A percentile compares a stretch with the other conserved stretches of the same genome.
Conservation (phyloP, 2,329 filamentous ascomycete species). For the Coniochaeta hoffmannii region DNA sequence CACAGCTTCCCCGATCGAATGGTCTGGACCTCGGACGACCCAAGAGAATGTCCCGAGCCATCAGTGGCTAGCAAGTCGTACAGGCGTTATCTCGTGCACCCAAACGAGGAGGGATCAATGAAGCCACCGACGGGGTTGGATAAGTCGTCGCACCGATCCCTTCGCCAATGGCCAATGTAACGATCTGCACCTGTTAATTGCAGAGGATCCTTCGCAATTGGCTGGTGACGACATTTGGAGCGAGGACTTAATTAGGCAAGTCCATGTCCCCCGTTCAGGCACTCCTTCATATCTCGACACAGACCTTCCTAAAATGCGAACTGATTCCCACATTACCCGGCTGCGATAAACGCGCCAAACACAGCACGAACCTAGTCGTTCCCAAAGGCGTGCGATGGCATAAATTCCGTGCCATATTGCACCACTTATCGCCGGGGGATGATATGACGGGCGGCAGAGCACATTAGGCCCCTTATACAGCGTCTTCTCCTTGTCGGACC, state of each 20-base stretch:
- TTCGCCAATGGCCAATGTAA: background rate
- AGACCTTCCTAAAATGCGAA: constrained; percentile 5
- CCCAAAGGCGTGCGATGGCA: constrained; percentile 6
- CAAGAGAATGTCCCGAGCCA: too few relatives aligned
- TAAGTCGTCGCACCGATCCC: too few relatives aligned
- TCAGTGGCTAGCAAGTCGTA: too few relatives aligned
- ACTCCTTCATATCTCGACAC: background rate
- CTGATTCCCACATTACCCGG: background rate
- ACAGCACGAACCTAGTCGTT: background rate
- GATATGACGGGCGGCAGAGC: background rate
- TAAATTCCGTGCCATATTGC: background rate
- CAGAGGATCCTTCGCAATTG: background rate
- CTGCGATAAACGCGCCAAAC: background rate
- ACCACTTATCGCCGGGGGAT: background rate
- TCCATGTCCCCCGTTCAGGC: background rate
- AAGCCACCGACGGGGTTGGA: too few relatives aligned
- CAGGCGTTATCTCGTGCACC: too few relatives aligned
- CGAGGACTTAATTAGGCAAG: constrained; percentile 1
- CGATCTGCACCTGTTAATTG: background rate
- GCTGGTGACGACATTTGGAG: background rate
- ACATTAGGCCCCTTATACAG: background rate
- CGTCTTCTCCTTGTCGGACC: too few relatives aligned
- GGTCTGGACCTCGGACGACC: too few relatives aligned
- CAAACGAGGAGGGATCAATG: background rate
- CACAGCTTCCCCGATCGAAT: background rate